These are phyloP conservation scores for Quercus agrifolia DNA, from an alignment of 306 rosid genomes.

Conservation along the genomic window DNA sequence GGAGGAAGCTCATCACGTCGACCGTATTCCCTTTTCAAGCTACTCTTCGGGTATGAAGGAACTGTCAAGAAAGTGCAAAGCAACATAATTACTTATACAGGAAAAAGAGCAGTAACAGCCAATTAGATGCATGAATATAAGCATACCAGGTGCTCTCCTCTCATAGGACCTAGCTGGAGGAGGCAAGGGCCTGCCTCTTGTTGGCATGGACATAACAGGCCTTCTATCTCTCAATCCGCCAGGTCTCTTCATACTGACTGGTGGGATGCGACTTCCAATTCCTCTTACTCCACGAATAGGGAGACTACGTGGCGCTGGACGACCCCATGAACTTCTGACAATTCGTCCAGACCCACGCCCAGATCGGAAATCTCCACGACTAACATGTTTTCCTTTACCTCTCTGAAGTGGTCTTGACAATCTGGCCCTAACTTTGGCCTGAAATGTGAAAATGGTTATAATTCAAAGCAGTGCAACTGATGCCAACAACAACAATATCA, in stretches of 20 bases:
- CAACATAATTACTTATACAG: neutral
- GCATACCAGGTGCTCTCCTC: conserved; percentile 79
- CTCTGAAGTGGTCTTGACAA: conserved; percentile 95
- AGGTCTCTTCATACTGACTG: conserved; percentile 56
- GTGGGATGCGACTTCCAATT: conserved; percentile 60
- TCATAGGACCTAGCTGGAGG: conserved; percentile 82
- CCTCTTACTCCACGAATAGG: conserved; percentile 71
- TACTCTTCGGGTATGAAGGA: conserved; percentile 69
- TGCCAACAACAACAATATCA: neutral
- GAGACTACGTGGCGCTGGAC: conserved; percentile 56
- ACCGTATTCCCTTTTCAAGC: conserved; percentile 76
- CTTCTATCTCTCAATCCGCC: conserved; percentile 78
- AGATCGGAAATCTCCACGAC: conserved; percentile 72
- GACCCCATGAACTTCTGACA: conserved; percentile 72
- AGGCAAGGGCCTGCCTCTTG: conserved; percentile 65
- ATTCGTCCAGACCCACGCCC: conserved; percentile 49
- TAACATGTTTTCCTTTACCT: conserved; percentile 74
- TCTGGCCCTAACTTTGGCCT: conserved; percentile 98
- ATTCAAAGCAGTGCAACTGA: conserved; percentile 9
- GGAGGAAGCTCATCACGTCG: conserved; percentile 83
- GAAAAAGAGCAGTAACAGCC: conserved; percentile 2
- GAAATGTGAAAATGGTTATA: conserved; percentile 18
- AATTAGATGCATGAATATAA: neutral
- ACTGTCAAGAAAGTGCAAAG: conserved; percentile 33
- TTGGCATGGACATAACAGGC: conserved; percentile 58